phyloP scores from a whole-genome alignment of 2,329 filamentous ascomycete genomes.

The Penicillium brevicompactum region DNA sequence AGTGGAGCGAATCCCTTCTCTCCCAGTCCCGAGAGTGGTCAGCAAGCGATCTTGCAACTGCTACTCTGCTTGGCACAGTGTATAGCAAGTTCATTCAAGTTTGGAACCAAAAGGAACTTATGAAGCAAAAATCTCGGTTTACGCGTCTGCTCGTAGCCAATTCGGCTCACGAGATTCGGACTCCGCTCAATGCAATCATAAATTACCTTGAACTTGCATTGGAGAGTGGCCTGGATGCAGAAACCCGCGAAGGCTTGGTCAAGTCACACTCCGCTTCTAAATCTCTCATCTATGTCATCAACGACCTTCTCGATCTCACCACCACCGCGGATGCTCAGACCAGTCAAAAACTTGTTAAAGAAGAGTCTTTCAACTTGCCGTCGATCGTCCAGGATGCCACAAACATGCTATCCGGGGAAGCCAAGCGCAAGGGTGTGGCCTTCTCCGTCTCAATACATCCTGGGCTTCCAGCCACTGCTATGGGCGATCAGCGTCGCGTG shows the following conservation, averaged over 20 bases:
- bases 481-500: constrained; percentile 77
- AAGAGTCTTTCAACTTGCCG: constrained; percentile 75
- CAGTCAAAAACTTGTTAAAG: constrained; percentile 64
- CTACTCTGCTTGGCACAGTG: constrained; percentile 81
- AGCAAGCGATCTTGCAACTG: constrained; percentile 85
- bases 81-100: constrained; percentile 91
- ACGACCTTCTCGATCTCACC: constrained; percentile 84
- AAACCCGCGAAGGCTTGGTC: constrained; percentile 81
- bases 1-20: constrained; percentile 77
- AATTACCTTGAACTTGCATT: constrained; percentile 91
- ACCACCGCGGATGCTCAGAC: constrained; percentile 72
- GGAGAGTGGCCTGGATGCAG: constrained; percentile 76
- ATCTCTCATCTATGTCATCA: constrained; percentile 90
- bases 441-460: constrained; percentile 70
- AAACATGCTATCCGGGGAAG: constrained; percentile 72
- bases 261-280: constrained; percentile 90
- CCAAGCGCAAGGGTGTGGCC: constrained; percentile 71
- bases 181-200: constrained; percentile 88
- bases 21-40: constrained; percentile 86
- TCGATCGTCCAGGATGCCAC: constrained; percentile 74
- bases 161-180: constrained; percentile 88
- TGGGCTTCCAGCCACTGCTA: constrained; percentile 67
- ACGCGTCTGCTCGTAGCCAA: constrained; percentile 80
- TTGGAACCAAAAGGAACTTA: constrained; percentile 87
- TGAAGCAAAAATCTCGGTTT: constrained; percentile 77